Percentiles rank a stretch among this genome's conserved stretches.
Conservation (phyloP, 2,329 filamentous ascomycete genomes). For the Scedosporium boydii region DNA sequence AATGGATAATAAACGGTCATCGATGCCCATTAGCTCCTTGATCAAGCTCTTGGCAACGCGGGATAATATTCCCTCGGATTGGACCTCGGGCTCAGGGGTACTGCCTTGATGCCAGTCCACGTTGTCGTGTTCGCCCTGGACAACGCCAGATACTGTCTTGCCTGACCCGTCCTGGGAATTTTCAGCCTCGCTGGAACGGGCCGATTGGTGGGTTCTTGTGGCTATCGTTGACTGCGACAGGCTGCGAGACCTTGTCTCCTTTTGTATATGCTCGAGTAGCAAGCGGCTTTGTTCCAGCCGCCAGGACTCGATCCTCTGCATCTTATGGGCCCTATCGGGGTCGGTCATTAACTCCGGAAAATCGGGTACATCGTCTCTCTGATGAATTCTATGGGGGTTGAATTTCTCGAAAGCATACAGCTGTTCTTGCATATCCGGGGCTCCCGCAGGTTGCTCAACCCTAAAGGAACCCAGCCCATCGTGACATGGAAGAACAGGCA, state of each 20-base stretch:
- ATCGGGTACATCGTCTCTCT: slow-evolving; percentile 43
- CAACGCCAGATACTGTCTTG: not conserved
- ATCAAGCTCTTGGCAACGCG: slow-evolving; percentile 80
- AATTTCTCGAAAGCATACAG: slow-evolving; percentile 83
- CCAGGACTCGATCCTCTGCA: slow-evolving; percentile 83
- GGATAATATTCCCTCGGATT: slow-evolving; percentile 64
- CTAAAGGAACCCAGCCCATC: slow-evolving; percentile 86
- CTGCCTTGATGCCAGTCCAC: slow-evolving; percentile 46
- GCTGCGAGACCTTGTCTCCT: slow-evolving; percentile 64
- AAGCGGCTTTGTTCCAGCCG: slow-evolving; percentile 80
- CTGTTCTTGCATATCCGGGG: slow-evolving; percentile 62
- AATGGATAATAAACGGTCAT: slow-evolving; percentile 74
- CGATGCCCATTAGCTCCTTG: slow-evolving; percentile 80
- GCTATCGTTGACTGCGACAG: slow-evolving; percentile 45
- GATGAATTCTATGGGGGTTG: slow-evolving; percentile 59
- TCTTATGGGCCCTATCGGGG: slow-evolving; percentile 50
- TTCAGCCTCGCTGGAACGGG: not conserved
- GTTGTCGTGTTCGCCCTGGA: slow-evolving; percentile 12
- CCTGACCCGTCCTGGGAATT: slow-evolving; percentile 20
- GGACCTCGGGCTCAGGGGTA: slow-evolving; percentile 30
- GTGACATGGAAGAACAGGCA: slow-evolving; percentile 76
- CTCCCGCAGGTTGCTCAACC: slow-evolving; percentile 45
- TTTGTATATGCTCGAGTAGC: slow-evolving; percentile 80
- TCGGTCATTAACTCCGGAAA: slow-evolving; percentile 40
- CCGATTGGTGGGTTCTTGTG: slow-evolving; percentile 8